A percentile compares a stretch with the other conserved stretches of the same genome.
Evolutionary conservation across 768 basidiomycete genomes (phyloP).

Genomic region (Asterophora parasitica): DNA sequence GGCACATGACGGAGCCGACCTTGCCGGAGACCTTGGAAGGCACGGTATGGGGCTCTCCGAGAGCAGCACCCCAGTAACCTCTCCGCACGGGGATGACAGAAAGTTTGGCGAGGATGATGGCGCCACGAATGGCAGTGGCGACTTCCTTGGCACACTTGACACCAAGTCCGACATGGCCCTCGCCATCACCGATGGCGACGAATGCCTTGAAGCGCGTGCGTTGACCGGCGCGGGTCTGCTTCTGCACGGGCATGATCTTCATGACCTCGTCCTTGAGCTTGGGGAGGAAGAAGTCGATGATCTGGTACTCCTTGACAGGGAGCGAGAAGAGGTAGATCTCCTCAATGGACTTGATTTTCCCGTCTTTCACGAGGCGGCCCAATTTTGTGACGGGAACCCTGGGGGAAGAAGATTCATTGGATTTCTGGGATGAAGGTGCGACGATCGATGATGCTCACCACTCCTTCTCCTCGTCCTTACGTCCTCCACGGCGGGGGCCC

Average conservation of each 20-base stretch:
- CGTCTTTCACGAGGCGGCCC: conserved; percentile 98
- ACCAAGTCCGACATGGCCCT: conserved; percentile 98
- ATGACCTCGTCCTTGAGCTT: conserved; percentile 99
- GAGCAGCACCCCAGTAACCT: conserved; percentile 99
- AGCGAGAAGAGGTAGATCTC: conserved; percentile 99
- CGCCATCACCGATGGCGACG: conserved; percentile 98
- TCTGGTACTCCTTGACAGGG: conserved; percentile 99
- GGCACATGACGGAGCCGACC: conserved; percentile 98
- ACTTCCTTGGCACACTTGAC: conserved; percentile 99
- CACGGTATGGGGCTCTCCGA: conserved; percentile 48
- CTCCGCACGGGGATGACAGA: conserved; percentile 97
- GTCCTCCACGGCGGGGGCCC: conserved; percentile 90
- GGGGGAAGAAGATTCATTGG: conserved; percentile 9
- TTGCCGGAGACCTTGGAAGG: conserved; percentile 98
- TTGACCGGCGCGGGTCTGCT: conserved; percentile 99
- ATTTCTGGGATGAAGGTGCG: not conserved
- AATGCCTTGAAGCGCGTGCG: conserved; percentile 88
- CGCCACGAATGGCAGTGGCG: conserved; percentile 98
- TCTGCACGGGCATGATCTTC: conserved; percentile 99
- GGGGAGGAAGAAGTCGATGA: conserved; percentile 99
- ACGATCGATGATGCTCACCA: conserved; percentile 57
- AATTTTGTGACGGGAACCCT: conserved; percentile 99
- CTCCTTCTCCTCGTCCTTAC: conserved; percentile 99
- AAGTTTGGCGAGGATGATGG: conserved; percentile 98
- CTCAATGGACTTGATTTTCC: conserved; percentile 99